A percentile compares a stretch with the other conserved stretches of the same genome.
phyloP scores from a whole-genome alignment of 345 rosid species.

The Laguncularia racemosa region DNA sequence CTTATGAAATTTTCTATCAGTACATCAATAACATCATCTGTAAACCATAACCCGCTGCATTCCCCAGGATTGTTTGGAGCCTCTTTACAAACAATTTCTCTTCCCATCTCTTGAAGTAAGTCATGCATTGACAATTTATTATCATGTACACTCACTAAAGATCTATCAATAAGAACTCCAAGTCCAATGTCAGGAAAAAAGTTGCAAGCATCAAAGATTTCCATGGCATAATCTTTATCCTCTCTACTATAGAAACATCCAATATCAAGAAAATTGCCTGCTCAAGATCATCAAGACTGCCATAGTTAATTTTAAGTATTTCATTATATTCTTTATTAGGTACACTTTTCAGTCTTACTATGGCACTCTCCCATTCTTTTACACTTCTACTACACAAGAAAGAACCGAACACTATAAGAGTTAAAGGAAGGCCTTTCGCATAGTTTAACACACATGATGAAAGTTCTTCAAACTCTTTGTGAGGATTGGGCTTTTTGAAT shows the following conservation, averaged over 20 bases:
- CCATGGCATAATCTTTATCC: slow-evolving; percentile 1
- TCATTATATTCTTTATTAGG: slow-evolving; percentile 12
- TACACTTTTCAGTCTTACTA: slow-evolving; percentile 15
- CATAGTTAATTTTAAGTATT: slow-evolving; percentile 17
- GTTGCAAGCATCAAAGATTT: slow-evolving; percentile 13
- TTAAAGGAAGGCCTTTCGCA: slow-evolving; percentile 22
- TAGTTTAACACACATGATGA: slow-evolving; percentile 4
- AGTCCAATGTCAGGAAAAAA: slow-evolving; percentile 18
- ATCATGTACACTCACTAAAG: slow-evolving; percentile 15
- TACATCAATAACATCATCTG: slow-evolving; percentile 17
- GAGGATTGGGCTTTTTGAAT: slow-evolving; percentile 12
- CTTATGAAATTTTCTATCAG: slow-evolving; percentile 16
- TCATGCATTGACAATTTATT: slow-evolving; percentile 27
- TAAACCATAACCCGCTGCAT: slow-evolving; percentile 21
- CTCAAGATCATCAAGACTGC: slow-evolving; percentile 14
- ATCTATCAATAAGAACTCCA: slow-evolving; percentile 14
- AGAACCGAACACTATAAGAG: slow-evolving; percentile 21
- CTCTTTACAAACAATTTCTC: slow-evolving; percentile 22
- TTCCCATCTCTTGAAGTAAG: slow-evolving; percentile 28
- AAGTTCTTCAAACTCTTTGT: slow-evolving; percentile 6
- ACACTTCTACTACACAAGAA: slow-evolving; percentile 12
- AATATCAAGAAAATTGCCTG: slow-evolving; percentile 22
- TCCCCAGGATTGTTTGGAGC: slow-evolving; percentile 24
- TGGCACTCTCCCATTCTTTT: slow-evolving; percentile 17
- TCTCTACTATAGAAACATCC: slow-evolving; percentile 21